These are phyloP conservation scores for Penicillium capsulatum DNA, from an alignment of 2,329 filamentous ascomycete genomes.

Conservation along the genomic window DNA sequence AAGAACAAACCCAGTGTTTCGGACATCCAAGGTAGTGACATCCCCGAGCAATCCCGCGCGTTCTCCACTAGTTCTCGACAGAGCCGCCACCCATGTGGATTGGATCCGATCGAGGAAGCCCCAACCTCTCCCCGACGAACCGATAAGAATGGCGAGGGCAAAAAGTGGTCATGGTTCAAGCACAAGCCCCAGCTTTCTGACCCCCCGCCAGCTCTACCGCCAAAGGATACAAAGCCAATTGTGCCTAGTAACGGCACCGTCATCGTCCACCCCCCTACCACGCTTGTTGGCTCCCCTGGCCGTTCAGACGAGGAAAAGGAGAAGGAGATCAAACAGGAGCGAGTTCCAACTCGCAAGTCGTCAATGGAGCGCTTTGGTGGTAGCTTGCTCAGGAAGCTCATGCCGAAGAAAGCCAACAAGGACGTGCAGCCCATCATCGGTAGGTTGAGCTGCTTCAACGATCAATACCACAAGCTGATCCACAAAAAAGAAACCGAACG, in stretches of 20 bases:
- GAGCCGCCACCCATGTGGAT: constrained; percentile 26
- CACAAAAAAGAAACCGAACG: constrained; percentile 3
- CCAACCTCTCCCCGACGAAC: constrained; percentile 32
- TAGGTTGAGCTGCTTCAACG: constrained; percentile 27
- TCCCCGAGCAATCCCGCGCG: constrained; percentile 2
- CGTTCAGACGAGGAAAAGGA: constrained; percentile 3
- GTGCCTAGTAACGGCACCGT: constrained; percentile 26
- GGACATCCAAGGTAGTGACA: constrained; percentile 1
- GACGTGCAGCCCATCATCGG: constrained; percentile 31
- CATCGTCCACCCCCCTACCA: constrained; percentile 24
- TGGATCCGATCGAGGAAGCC: constrained; percentile 44
- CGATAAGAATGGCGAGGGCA: constrained; percentile 28
- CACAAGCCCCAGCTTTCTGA: constrained; percentile 30
- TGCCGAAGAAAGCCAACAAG: constrained; percentile 47
- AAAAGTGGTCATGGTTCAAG: constrained; percentile 49
- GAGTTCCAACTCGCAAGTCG: constrained; percentile 16
- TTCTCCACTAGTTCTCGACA: constrained; percentile 25
- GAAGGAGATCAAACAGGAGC: no score
- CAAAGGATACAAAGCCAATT: constrained; percentile 23
- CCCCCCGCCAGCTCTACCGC: constrained; percentile 12
- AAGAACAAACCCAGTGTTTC: constrained; percentile 14
- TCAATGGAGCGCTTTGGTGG: constrained; percentile 39
- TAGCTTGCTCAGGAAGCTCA: constrained; percentile 50
- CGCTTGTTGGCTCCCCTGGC: constrained; percentile 1
- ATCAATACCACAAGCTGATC: constrained; percentile 1